Evolutionary conservation across 2,329 filamentous ascomycete genomes (phyloP), one percentile per base, ranked within the genome.

Genomic region (Fusarium nelsonii): DNA sequence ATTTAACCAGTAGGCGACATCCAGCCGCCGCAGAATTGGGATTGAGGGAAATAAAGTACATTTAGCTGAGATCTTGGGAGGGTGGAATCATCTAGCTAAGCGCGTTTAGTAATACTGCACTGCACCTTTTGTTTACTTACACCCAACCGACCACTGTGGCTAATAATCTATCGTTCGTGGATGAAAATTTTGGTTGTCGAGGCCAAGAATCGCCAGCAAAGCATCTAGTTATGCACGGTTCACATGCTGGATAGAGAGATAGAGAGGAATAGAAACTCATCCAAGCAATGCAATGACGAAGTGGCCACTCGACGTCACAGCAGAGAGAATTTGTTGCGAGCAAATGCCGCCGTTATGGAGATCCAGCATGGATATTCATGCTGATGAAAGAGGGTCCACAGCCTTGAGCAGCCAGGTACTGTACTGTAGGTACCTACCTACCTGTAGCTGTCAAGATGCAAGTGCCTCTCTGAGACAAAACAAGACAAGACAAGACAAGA

Each of bases 261-360:
- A 54, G 20, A 7, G 16, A 16, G 26, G 39, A 30, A 26, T 20
- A 52, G 18, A 51, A 39, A 26, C 41, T 39, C 33, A 33, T 14
- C 54, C 48, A 53, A 51, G 48, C 20, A 50, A 37, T 50, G 39
- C 49, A 63, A 69, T 70, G 63, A 60, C 53, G 53, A 49, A 58
- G 61, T 67, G 56, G 55, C 64, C 60, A 73, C 61, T 50, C 68
- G 60, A 74, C 71, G 67, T 73, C 71, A 73, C 64, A 71, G 23
- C 46, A 61, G 48, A 41, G 33, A 68, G 30, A 46, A 68, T 69
- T 66, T 53, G 44, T 50, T 48, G 30, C 28, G 41, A 50, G 63
- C 49, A 67, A 69, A 55, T 55, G 60, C 58, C 53, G 58, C 51
- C 33, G 44, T 58, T 65, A 64, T 68, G 60, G 62, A 65, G 60